Base-by-base conservation (phyloP, 192 early-diverging fungal genomes). In the Thoreauomyces humboldtii region DNA sequence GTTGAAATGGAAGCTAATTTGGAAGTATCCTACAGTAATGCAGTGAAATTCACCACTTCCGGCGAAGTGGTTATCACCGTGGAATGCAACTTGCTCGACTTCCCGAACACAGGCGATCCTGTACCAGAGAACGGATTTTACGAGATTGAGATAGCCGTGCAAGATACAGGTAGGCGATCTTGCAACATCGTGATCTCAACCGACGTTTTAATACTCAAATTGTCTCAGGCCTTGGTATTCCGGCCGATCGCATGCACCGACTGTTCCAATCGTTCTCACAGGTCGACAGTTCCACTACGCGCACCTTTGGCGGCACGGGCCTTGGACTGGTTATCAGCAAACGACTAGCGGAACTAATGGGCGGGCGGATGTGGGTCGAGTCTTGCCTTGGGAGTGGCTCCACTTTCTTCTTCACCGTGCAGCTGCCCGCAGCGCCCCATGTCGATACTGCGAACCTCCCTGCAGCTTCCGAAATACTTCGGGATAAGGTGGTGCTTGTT, bases 221-320 rank as follows among this genome's bases (percentile, higher is more conserved):
- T n/a, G n/a, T n/a, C n/a, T n/a, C n/a, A n/a, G n/a, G n/a, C n/a
- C n/a, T 61, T 1, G 61, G 61, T 31, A 65, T 65, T 2, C 54
- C 63, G 1, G 17, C 24, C 22, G 63, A 54, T 53, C 36, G 51
- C 19, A 54, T 55, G 63, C 36, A 56, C 19, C 72, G 87, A 17
- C 82, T 94, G n/a, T 94, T 94, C 67, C 88, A 89, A 35, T 86
- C 81, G 22, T 94, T 92, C 71, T 77, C 84, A 35, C 92, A 94
- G 65, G 91, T 89, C 2, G 92, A 94, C 31, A 28, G 34, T 15
- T 7, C 7, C 47, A 9, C 22, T 7, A n/a, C 22, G 9, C 22
- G 22, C 22, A 52, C 21, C 15, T 91, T 87, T 59, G 89, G 89
- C 45, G 92, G 92, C 35, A 92, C 90, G 17, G 90, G 92, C 1